Evolutionary conservation across 2,329 filamentous ascomycete species (phyloP).

Genomic region (Lasiodiplodia sp.): DNA sequence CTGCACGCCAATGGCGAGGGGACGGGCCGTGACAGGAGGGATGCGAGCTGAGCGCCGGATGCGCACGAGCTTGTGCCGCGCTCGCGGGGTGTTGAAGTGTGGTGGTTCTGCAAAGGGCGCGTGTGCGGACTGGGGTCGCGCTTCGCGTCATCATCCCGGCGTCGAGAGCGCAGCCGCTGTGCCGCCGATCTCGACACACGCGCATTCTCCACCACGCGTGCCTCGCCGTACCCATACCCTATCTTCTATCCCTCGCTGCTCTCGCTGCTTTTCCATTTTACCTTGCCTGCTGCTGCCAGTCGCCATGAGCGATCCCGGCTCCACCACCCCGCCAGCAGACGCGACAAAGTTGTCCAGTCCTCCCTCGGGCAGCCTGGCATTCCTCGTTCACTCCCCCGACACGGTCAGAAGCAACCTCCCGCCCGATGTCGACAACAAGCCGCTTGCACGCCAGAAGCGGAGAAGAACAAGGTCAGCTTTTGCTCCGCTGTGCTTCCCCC

Average conservation of each 20-base stretch:
- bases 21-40: background rate
- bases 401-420: slow-evolving; percentile 64
- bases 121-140: slow-evolving; percentile 1
- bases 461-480: slow-evolving; percentile 65
- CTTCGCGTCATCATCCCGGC: slow-evolving; percentile 11
- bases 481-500: background rate
- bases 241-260: slow-evolving; percentile 17
- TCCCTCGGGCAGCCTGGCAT: slow-evolving; percentile 55
- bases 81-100: background rate
- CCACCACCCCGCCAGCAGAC: slow-evolving; percentile 35
- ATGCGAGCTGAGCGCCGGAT: background rate
- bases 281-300: slow-evolving; percentile 14
- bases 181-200: slow-evolving; percentile 12
- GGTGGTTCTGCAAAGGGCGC: background rate
- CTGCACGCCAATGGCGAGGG: background rate
- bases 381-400: slow-evolving; percentile 66
- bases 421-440: slow-evolving; percentile 66
- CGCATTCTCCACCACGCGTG: slow-evolving; percentile 19
- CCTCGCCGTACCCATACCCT: slow-evolving; percentile 10
- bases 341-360: slow-evolving; percentile 38
- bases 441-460: slow-evolving; percentile 66
- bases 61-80: background rate
- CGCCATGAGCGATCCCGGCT: slow-evolving; percentile 31
- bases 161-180: background rate
- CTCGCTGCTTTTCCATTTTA: background rate